Percentiles rank a stretch among this genome's conserved stretches.
phyloP scores from a whole-genome alignment of 116 monocot species.

The Iris pallida region DNA sequence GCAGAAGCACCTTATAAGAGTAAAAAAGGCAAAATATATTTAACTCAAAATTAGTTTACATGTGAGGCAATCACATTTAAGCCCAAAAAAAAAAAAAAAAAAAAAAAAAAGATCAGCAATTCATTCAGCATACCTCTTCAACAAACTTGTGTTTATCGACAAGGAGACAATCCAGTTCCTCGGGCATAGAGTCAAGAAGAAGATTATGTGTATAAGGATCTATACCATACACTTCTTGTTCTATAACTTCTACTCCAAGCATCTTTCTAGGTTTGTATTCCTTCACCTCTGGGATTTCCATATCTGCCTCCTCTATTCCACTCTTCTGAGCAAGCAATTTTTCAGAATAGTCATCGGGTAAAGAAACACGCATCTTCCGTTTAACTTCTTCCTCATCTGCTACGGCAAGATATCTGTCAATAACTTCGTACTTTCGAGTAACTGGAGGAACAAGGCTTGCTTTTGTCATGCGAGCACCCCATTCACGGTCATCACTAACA shows the following conservation, averaged over 20 bases:
- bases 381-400: constrained; percentile 93
- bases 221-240: constrained; percentile 99
- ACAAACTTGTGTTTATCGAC: constrained; percentile 80
- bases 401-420: constrained; percentile 79
- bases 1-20: constrained; percentile 61
- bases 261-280: constrained; percentile 91
- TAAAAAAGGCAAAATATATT: not conserved
- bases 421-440: constrained; percentile 97
- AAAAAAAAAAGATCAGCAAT: not conserved
- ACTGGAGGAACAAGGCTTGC: constrained; percentile 95
- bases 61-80: not conserved
- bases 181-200: constrained; percentile 87
- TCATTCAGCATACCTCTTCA: constrained; percentile 63
- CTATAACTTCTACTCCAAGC: constrained; percentile 84
- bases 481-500: constrained; percentile 77
- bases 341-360: constrained; percentile 93
- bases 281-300: constrained; percentile 99
- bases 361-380: constrained; percentile 82
- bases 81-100: not conserved
- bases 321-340: constrained; percentile 69
- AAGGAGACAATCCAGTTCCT: constrained; percentile 64
- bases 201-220: constrained; percentile 99
- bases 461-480: constrained; percentile 99
- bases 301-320: constrained; percentile 73
- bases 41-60: not conserved